A percentile compares a stretch with the other conserved stretches of the same genome.
Evolutionary conservation across 2,329 filamentous ascomycete genomes (phyloP).

Genomic region (Juglanconis sp.): DNA sequence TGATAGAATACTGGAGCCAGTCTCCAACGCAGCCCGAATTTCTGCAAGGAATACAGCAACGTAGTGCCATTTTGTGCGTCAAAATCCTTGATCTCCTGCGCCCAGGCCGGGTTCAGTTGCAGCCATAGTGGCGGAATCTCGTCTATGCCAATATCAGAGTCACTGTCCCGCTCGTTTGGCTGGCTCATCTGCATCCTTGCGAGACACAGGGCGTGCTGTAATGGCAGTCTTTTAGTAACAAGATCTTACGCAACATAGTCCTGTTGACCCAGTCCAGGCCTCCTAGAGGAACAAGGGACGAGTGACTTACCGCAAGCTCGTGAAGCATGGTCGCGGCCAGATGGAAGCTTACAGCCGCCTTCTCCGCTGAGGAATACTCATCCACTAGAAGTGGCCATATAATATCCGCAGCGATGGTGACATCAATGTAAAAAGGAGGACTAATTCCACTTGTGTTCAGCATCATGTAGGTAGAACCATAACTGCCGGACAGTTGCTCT

Average conservation of each 20-base stretch:
- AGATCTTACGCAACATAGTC: too few species aligned
- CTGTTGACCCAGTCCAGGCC: too few species aligned
- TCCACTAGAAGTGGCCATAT: slow-evolving; percentile 15
- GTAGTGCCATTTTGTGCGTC: background rate
- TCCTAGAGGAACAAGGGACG: background rate
- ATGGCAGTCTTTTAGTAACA: background rate
- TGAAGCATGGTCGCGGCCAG: slow-evolving; percentile 14
- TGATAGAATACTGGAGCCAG: too few species aligned
- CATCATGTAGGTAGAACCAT: too few species aligned
- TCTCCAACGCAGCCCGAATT: background rate
- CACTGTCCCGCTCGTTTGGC: background rate
- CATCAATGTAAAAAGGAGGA: background rate
- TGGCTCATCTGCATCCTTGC: background rate
- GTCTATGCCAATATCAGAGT: background rate
- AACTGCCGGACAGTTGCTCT: too few species aligned
- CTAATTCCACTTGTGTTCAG: too few species aligned
- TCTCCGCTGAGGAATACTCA: slow-evolving; percentile 14
- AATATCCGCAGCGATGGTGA: slow-evolving; percentile 1
- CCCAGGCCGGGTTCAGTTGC: background rate
- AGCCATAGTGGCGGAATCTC: background rate
- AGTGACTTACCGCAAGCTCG: slow-evolving; percentile 9
- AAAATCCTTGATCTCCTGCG: background rate
- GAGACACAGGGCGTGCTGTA: slow-evolving; percentile 2
- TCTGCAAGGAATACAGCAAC: background rate
- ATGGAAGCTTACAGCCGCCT: slow-evolving; percentile 7